Base-by-base conservation (phyloP, 495 filamentous ascomycete species). In the Aspergillus sclerotiicarbonarius region DNA sequence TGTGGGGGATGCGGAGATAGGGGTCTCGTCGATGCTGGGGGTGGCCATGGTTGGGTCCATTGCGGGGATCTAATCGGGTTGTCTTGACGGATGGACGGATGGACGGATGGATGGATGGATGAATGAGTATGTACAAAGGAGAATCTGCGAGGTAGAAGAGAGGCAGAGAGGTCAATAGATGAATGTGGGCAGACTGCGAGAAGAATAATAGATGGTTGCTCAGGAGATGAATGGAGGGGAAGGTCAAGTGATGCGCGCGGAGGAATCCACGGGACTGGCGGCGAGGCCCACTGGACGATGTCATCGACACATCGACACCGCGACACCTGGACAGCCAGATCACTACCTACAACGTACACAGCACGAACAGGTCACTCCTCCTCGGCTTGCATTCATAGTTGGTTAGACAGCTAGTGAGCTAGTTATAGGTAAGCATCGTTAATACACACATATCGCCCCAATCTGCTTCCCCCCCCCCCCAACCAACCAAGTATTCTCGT, bases 1-100 rank as follows among this genome's bases (percentile, higher is more conserved):
- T 58, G 82, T 76, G 53, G 88, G 83, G n/a, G 88, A 87, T 41
- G 62, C 62, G 16, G 63, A 54, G 57, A 76, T 64, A 44, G 76
- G 65, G 49, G 70, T 70, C 19, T 75, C 64, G 64, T 79, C 75
- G 64, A 78, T 62, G 18, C 49, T 45, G 39, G 60, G 41, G 47
- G 56, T 65, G 49, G 60, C 62, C 70, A 74, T 71, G 45, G 13
- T 72, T 60, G 31, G 2, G 47, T 25, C 25, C 25, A 25, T 25
- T 25, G 25, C 25, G 8, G 29, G 15, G 47, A 31, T 15, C 15
- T 50, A 10, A 20, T 48, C 8, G 19, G 19, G 18, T 59, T 37
- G 25, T 58, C 37, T 53, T 49, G 4, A n/a, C n/a, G n/a, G 21
- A 6, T 49, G 13, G 25, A 10, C n/a, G 51, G 20, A 39, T 44